Percentiles rank a stretch among this genome's conserved stretches.
Conservation (phyloP, 2,329 filamentous ascomycete species). For the Ploettnerulaceae sp. region DNA sequence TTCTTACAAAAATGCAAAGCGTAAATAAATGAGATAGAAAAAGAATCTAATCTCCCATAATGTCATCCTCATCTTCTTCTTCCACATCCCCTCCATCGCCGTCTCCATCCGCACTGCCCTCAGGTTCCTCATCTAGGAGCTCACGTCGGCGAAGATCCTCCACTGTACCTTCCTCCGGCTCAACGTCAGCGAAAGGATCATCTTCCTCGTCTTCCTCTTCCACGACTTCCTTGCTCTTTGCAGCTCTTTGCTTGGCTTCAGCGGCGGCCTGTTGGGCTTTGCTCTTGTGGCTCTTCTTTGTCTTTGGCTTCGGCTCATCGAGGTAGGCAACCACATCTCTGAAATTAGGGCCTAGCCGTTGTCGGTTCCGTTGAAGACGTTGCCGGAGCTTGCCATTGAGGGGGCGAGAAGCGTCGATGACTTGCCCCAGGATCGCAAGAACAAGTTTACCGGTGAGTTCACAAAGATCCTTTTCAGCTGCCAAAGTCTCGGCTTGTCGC, state of each 20-base stretch:
- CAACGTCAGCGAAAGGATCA: slow-evolving; percentile 43
- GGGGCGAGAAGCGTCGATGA: slow-evolving; percentile 61
- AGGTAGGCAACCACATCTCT: slow-evolving; percentile 78
- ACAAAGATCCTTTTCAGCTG: slow-evolving; percentile 81
- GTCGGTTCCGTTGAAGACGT: slow-evolving; percentile 72
- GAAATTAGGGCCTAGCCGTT: slow-evolving; percentile 78
- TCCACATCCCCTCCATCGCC: slow-evolving; percentile 33
- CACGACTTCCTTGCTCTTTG: slow-evolving; percentile 30
- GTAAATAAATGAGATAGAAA: neutral
- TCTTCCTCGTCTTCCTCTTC: slow-evolving; percentile 31
- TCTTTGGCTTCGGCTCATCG: slow-evolving; percentile 59
- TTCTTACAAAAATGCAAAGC: slow-evolving; percentile 2
- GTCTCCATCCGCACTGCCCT: slow-evolving; percentile 35
- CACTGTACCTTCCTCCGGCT: slow-evolving; percentile 53
- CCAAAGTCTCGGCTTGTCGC: slow-evolving; percentile 59
- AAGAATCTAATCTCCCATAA: slow-evolving; percentile 39
- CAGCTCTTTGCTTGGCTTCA: slow-evolving; percentile 39
- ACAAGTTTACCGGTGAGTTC: slow-evolving; percentile 82
- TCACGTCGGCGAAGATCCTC: slow-evolving; percentile 54
- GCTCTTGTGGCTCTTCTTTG: slow-evolving; percentile 34
- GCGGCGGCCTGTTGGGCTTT: slow-evolving; percentile 41
- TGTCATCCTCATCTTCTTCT: slow-evolving; percentile 37
- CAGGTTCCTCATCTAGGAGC: slow-evolving; percentile 47
- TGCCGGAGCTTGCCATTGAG: slow-evolving; percentile 60
- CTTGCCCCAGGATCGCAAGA: slow-evolving; percentile 68